These are phyloP conservation scores for Acer negundo DNA, from an alignment of 345 rosid genomes.

Conservation along the genomic window DNA sequence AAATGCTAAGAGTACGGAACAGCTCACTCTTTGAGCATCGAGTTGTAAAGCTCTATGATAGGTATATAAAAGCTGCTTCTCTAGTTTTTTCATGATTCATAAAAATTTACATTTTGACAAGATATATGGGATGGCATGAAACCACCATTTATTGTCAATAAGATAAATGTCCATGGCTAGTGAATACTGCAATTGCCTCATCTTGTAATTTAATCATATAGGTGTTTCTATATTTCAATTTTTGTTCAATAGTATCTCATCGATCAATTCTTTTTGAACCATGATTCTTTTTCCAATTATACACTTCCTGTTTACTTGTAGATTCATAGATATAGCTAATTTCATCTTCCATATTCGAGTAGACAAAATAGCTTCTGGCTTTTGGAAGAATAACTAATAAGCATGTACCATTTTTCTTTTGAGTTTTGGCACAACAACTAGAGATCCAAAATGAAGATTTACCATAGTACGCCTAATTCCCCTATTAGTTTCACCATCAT, in stretches of 20 bases:
- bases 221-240: neutral
- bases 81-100: neutral
- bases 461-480: too few relatives aligned
- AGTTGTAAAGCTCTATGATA: constrained; percentile 2
- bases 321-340: too few relatives aligned
- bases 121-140: constrained; percentile 1
- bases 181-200: too few relatives aligned
- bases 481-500: neutral
- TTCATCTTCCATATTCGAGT: neutral
- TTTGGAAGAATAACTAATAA: too few relatives aligned
- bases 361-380: too few relatives aligned
- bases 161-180: neutral
- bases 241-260: neutral
- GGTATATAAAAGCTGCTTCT: constrained; percentile 28
- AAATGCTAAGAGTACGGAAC: constrained; percentile 54
- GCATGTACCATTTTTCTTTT: too few relatives aligned
- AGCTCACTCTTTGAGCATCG: constrained; percentile 65
- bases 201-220: neutral
- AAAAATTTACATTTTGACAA: too few relatives aligned
- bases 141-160: too few relatives aligned
- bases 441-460: too few relatives aligned
- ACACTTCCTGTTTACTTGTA: too few relatives aligned
- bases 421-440: too few relatives aligned
- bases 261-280: neutral
- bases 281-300: neutral